These are phyloP conservation scores for Debaryomyces sp. DNA, from an alignment of 1,139 yeast genomes.

Conservation along the genomic window DNA sequence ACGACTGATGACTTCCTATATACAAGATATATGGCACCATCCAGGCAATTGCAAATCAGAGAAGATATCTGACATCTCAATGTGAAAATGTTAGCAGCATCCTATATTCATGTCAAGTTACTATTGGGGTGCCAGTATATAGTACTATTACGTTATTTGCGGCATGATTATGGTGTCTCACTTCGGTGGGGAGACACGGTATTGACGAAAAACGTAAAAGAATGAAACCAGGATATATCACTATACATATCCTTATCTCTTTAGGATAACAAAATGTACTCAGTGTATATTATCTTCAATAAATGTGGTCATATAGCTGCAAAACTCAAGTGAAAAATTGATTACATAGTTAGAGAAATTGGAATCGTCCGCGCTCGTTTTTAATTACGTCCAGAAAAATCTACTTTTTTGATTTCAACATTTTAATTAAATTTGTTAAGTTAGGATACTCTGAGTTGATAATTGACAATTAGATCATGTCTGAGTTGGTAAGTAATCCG, in stretches of 20 bases:
- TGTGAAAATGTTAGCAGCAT: background rate
- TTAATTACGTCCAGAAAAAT: slow-evolving; percentile 1
- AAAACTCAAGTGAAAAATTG: background rate
- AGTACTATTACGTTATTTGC: background rate
- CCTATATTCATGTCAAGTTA: background rate
- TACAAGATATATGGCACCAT: background rate
- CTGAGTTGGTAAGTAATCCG: slow-evolving; percentile 54
- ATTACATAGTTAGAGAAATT: background rate
- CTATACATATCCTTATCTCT: background rate
- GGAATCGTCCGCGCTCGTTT: slow-evolving; percentile 1
- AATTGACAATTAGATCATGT: slow-evolving; percentile 23
- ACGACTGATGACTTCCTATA: slow-evolving; percentile 3
- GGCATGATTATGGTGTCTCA: background rate
- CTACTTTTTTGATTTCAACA: background rate
- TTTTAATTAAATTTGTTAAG: background rate
- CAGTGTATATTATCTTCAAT: background rate
- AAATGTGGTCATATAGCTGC: background rate
- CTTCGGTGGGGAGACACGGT: background rate
- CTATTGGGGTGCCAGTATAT: background rate
- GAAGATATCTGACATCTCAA: background rate
- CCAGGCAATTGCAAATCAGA: background rate
- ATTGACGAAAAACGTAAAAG: background rate
- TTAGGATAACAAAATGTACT: background rate
- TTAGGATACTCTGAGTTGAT: background rate
- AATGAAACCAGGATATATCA: background rate